phyloP scores from a whole-genome alignment of 441 rosid genomes.

The Arabidopsis hybrid region DNA sequence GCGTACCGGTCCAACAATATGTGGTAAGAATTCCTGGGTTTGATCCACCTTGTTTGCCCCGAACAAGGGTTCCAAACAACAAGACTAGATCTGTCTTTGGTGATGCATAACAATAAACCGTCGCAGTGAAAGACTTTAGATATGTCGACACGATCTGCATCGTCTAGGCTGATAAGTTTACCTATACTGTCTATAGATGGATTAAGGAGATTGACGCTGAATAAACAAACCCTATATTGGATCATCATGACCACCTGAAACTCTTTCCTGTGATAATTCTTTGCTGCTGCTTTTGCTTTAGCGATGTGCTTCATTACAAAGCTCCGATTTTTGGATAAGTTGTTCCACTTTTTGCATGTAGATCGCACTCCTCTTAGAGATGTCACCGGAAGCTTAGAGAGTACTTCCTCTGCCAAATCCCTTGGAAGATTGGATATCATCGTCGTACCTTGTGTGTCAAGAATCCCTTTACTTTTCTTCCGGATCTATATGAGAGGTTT shows the following conservation, averaged over 20 bases:
- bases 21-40: background rate
- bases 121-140: background rate
- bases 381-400: background rate
- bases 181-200: background rate
- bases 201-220: background rate
- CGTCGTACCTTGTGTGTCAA: background rate
- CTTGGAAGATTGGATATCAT: background rate
- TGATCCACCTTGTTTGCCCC: background rate
- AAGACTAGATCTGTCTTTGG: background rate
- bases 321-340: background rate
- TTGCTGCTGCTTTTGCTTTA: background rate
- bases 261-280: background rate
- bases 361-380: background rate
- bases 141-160: background rate
- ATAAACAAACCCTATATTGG: background rate
- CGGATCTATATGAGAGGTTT: too few relatives aligned
- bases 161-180: background rate
- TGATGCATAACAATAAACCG: background rate
- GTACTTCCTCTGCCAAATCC: background rate
- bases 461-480: background rate
- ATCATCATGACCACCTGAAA: slow-evolving; percentile 2
- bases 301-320: background rate
- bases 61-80: slow-evolving; percentile 1
- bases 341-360: background rate
- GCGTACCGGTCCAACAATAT: background rate